Percentiles rank a stretch among this genome's conserved stretches.
Conservation (phyloP, 805 yeast genomes). For the Schizosaccharomyces japonicus region DNA sequence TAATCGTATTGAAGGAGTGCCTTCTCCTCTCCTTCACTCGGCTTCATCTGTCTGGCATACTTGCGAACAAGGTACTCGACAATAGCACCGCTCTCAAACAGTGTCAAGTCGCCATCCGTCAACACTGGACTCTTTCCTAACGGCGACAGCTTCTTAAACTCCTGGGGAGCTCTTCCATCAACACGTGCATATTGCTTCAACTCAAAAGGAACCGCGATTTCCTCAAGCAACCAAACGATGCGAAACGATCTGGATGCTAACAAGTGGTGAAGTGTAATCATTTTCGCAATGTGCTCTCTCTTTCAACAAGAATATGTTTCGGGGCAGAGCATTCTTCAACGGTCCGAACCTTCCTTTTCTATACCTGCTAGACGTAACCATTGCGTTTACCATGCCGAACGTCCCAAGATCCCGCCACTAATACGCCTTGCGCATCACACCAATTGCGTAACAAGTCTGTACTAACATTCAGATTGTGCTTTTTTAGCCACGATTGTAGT, state of each 20-base stretch:
- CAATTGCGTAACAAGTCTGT: not conserved
- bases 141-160: slow-evolving; percentile 30
- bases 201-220: slow-evolving; percentile 31
- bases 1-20: slow-evolving; percentile 24
- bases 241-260: slow-evolving; percentile 31
- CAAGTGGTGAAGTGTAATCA: slow-evolving; percentile 2
- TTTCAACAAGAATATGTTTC: no score
- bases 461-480: not conserved
- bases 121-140: slow-evolving; percentile 41
- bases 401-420: not conserved
- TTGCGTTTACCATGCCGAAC: no score
- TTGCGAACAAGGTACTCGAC: slow-evolving; percentile 27
- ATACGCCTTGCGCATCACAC: not conserved
- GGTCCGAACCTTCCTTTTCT: no score
- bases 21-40: slow-evolving; percentile 20
- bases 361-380: no score
- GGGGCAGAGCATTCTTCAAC: no score
- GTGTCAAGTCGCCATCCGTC: slow-evolving; percentile 21
- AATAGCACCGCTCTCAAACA: slow-evolving; percentile 42
- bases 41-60: slow-evolving; percentile 19
- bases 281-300: no score
- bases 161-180: slow-evolving; percentile 27
- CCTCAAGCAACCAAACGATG: slow-evolving; percentile 41
- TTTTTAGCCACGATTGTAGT: not conserved
- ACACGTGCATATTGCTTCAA: slow-evolving; percentile 29